phyloP scores from a whole-genome alignment of 371 early-diverging fungal species.

The Batrachochytrium dendrobatidis region DNA sequence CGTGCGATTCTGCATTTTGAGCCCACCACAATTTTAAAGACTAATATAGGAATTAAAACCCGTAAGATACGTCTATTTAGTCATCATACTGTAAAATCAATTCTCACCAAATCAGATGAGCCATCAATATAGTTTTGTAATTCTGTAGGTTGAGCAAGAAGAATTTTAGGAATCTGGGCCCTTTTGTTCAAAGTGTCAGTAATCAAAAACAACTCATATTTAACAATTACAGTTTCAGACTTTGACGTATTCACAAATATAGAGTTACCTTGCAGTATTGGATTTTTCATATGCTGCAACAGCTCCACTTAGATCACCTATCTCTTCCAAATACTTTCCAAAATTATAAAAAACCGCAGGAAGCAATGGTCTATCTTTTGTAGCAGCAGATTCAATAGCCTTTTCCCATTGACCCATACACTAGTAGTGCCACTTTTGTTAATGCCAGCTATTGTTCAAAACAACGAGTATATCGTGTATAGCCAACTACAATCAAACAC shows the following conservation, averaged over 20 bases:
- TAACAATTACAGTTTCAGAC: no score
- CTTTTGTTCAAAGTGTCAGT: neutral
- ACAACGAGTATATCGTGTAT: slow-evolving; percentile 5
- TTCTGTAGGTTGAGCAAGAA: slow-evolving; percentile 20
- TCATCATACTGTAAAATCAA: neutral
- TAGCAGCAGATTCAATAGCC: slow-evolving; percentile 34
- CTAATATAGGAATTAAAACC: slow-evolving; percentile 4
- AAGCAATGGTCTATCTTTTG: slow-evolving; percentile 33
- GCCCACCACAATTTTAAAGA: slow-evolving; percentile 40
- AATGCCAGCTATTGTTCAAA: slow-evolving; percentile 6
- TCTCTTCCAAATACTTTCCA: slow-evolving; percentile 32
- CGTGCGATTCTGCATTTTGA: slow-evolving; percentile 38
- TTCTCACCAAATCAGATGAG: slow-evolving; percentile 22
- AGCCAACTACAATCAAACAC: neutral
- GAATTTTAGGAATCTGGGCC: slow-evolving; percentile 20
- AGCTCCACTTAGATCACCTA: slow-evolving; percentile 35
- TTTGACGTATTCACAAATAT: no score
- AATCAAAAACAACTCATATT: no score
- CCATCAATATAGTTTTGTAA: slow-evolving; percentile 27
- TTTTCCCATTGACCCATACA: slow-evolving; percentile 35
- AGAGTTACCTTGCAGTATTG: neutral
- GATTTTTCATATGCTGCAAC: slow-evolving; percentile 44
- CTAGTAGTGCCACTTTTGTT: slow-evolving; percentile 6
- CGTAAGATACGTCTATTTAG: neutral
- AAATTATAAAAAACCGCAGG: slow-evolving; percentile 36